A percentile compares a stretch with the other conserved stretches of the same genome.
These are phyloP conservation scores for Eucalyptus shirleyi DNA, from an alignment of 345 rosid species.

Conservation along the genomic window DNA sequence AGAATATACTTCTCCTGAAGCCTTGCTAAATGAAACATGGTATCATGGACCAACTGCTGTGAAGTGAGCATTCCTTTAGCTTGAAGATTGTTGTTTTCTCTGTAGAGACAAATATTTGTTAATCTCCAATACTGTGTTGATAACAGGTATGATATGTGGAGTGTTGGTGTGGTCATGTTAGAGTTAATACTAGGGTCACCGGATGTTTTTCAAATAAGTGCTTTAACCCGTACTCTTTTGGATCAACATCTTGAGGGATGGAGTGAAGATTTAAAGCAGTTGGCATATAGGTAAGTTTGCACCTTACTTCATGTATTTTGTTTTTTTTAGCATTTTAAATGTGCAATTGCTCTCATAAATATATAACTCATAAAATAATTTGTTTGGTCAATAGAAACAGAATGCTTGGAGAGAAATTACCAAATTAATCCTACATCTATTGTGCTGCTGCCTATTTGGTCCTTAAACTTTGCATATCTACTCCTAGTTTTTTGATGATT, in stretches of 20 bases:
- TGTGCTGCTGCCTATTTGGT: not conserved
- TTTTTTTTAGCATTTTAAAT: not conserved
- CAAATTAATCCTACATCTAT: not conserved
- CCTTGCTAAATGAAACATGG: constrained; percentile 74
- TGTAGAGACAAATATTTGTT: not conserved
- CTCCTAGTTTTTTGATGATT: not conserved
- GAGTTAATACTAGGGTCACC: constrained; percentile 93
- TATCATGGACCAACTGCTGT: constrained; percentile 45
- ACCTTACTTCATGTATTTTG: not conserved
- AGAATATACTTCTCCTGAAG: constrained; percentile 85
- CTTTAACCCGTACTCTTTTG: constrained; percentile 59
- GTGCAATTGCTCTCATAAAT: not conserved
- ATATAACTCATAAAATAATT: not conserved
- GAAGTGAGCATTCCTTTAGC: not conserved
- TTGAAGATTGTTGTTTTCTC: not conserved
- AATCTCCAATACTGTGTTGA: not conserved
- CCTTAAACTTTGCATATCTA: not conserved
- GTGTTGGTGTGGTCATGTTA: constrained; percentile 87
- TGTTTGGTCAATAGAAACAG: not conserved
- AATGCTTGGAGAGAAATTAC: not conserved
- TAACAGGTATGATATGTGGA: constrained; percentile 91
- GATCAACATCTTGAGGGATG: constrained; percentile 84
- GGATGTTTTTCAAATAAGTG: constrained; percentile 66
- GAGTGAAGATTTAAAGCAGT: constrained; percentile 74
- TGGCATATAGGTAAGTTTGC: constrained; percentile 71